A percentile compares a stretch with the other conserved stretches of the same genome.
Evolutionary conservation across 495 filamentous ascomycete genomes (phyloP).

Genomic region (Hypoxylon lienhwacheense): DNA sequence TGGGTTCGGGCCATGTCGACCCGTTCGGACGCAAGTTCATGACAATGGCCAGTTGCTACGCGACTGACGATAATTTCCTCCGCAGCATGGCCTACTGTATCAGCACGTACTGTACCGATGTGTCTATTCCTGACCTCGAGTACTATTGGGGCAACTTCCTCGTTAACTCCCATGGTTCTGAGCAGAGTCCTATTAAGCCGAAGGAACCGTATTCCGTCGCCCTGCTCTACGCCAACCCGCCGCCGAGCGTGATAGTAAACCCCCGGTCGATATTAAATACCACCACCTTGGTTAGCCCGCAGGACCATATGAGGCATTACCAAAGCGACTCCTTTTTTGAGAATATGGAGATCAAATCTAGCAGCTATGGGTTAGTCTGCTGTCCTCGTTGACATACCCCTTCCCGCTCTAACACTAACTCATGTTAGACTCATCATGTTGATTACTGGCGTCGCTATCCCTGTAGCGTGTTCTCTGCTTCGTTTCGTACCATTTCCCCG

Average conservation of each 20-base stretch:
- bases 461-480: slow-evolving; percentile 38
- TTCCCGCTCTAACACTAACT: not conserved
- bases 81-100: slow-evolving; percentile 47
- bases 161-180: slow-evolving; percentile 31
- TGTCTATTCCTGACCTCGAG: slow-evolving; percentile 35
- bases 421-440: slow-evolving; percentile 34
- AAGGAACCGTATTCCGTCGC: slow-evolving; percentile 34
- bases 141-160: slow-evolving; percentile 39
- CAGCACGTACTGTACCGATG: slow-evolving; percentile 29
- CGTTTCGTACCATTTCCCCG: slow-evolving; percentile 36
- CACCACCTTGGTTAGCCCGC: slow-evolving; percentile 34
- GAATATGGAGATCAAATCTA: slow-evolving; percentile 24
- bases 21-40: slow-evolving; percentile 11
- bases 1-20: not conserved
- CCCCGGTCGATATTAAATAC: slow-evolving; percentile 26
- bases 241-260: slow-evolving; percentile 6
- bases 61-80: slow-evolving; percentile 41
- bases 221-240: slow-evolving; percentile 21
- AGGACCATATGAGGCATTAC: slow-evolving; percentile 24
- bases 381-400: not conserved
- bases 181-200: slow-evolving; percentile 23
- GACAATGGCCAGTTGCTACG: slow-evolving; percentile 42
- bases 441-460: slow-evolving; percentile 38
- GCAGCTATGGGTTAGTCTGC: slow-evolving; percentile 33
- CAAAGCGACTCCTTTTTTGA: slow-evolving; percentile 26